Percentiles rank a stretch among this genome's conserved stretches.
phyloP scores from a whole-genome alignment of 2,329 filamentous ascomycete genomes.

The Madurella mycetomatis region DNA sequence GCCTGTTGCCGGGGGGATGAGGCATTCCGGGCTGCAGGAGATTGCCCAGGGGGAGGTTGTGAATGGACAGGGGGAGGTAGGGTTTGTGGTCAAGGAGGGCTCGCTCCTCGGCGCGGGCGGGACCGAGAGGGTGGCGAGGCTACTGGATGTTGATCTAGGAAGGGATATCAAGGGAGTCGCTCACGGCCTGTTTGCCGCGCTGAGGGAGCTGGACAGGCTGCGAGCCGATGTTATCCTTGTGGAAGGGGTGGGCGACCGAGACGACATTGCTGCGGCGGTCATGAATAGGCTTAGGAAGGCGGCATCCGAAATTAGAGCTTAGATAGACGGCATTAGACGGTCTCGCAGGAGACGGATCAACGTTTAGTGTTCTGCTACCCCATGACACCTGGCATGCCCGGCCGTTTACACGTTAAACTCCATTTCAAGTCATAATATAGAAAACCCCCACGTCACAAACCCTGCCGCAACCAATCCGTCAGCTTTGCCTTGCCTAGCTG shows the following conservation, averaged over 20 bases:
- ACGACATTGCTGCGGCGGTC: slow-evolving; percentile 79
- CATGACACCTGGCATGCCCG: not conserved
- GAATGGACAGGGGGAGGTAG: slow-evolving; percentile 26
- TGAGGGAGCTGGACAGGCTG: slow-evolving; percentile 77
- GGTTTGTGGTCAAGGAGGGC: slow-evolving; percentile 40
- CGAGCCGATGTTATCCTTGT: slow-evolving; percentile 82
- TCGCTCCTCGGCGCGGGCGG: slow-evolving; percentile 34
- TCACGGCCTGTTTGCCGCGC: slow-evolving; percentile 78
- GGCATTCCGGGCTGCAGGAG: slow-evolving; percentile 30
- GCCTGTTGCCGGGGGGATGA: slow-evolving; percentile 41
- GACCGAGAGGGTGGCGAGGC: slow-evolving; percentile 33
- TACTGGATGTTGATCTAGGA: slow-evolving; percentile 72
- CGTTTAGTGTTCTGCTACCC: not conserved
- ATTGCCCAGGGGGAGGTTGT: slow-evolving; percentile 9
- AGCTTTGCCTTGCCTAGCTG: slow-evolving; percentile 90
- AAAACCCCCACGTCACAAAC: slow-evolving; percentile 48
- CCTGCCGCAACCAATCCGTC: slow-evolving; percentile 85
- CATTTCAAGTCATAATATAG: slow-evolving; percentile 3
- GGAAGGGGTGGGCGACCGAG: slow-evolving; percentile 76
- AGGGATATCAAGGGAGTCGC: slow-evolving; percentile 69
- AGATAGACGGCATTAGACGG: slow-evolving; percentile 30
- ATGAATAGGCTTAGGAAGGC: slow-evolving; percentile 82
- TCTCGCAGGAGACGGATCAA: slow-evolving; percentile 16
- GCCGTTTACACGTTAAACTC: not conserved
- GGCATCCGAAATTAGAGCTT: slow-evolving; percentile 56